phyloP scores from a whole-genome alignment of 352 stramenopile genomes.

The Globisporangium canariense region DNA sequence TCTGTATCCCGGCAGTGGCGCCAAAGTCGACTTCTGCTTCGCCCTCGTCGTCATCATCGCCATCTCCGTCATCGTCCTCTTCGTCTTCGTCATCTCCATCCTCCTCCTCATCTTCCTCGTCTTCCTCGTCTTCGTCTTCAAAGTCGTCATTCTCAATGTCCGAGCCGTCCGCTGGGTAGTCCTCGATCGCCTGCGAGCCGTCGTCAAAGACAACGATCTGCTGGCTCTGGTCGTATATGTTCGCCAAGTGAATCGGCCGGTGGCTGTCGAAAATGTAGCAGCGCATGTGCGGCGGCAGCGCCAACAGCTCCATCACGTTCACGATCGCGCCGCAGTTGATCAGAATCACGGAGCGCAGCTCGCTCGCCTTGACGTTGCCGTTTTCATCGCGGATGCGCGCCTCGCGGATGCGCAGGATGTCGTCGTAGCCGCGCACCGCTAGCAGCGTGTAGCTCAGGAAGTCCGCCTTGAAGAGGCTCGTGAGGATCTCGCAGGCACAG shows the following conservation, averaged over 20 bases:
- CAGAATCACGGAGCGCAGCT: constrained; percentile 90
- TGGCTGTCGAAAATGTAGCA: constrained; percentile 96
- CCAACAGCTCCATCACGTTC: constrained; percentile 87
- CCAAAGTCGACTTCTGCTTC: constrained; percentile 59
- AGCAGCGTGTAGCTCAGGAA: constrained; percentile 75
- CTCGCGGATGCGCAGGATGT: constrained; percentile 76
- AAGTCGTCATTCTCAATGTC: constrained; percentile 64
- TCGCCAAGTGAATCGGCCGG: constrained; percentile 94
- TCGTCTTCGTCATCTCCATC: constrained; percentile 56
- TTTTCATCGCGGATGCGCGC: constrained; percentile 57
- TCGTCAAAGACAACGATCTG: constrained; percentile 85
- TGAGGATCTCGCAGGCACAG: constrained; percentile 93
- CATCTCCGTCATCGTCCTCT: constrained; percentile 33
- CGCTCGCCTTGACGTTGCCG: constrained; percentile 30
- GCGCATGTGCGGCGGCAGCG: constrained; percentile 54
- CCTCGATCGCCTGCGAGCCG: constrained; percentile 57
- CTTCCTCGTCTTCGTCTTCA: constrained; percentile 65
- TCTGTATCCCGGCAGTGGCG: not conserved
- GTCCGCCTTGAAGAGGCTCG: constrained; percentile 65
- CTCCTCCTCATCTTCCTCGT: constrained; percentile 51
- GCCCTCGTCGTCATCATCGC: constrained; percentile 33
- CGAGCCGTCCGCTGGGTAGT: constrained; percentile 80
- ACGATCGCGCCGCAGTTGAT: constrained; percentile 94
- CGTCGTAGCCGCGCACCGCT: constrained; percentile 79
- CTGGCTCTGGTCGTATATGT: constrained; percentile 89